A percentile compares a stretch with the other conserved stretches of the same genome.
Conservation (phyloP, 2,329 filamentous ascomycete genomes). For the Ascochyta rabiei region DNA sequence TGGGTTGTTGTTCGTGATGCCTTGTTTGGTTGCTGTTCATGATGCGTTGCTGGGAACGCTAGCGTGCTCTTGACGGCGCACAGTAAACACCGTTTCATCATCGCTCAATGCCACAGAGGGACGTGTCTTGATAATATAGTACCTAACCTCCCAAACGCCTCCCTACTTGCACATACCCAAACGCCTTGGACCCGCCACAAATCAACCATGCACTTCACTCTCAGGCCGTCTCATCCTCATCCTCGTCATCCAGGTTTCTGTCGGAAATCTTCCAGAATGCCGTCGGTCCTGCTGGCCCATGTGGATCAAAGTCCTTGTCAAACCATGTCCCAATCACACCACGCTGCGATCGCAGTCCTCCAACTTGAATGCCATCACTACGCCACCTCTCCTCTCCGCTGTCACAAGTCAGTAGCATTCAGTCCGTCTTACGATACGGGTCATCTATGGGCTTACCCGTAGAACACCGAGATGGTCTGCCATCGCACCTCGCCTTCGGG, state of each 20-base stretch:
- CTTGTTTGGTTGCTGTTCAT: background rate
- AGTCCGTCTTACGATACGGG: background rate
- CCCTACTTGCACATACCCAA: background rate
- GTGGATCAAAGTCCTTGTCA: conserved; percentile 70
- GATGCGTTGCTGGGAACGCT: background rate
- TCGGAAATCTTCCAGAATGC: conserved; percentile 79
- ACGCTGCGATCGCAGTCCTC: conserved; percentile 67
- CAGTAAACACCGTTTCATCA: no score
- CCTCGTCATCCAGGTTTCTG: conserved; percentile 12
- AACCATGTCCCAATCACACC: conserved; percentile 81
- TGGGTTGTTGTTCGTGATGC: no score
- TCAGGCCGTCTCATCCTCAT: conserved; percentile 10
- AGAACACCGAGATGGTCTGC: conserved; percentile 71
- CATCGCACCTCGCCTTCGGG: conserved; percentile 74
- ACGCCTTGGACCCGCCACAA: background rate
- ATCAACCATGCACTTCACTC: background rate
- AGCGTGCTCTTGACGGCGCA: background rate
- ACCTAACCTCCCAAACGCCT: no score
- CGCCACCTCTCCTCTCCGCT: conserved; percentile 73
- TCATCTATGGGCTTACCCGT: conserved; percentile 46
- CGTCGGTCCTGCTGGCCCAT: conserved; percentile 75
- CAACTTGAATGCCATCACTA: conserved; percentile 77
- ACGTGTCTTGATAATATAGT: no score
- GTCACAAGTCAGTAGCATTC: conserved; percentile 38
- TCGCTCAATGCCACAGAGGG: no score